phyloP scores from a whole-genome alignment of 2,329 filamentous ascomycete species.

The Colletotrichum neosansevieriae region DNA sequence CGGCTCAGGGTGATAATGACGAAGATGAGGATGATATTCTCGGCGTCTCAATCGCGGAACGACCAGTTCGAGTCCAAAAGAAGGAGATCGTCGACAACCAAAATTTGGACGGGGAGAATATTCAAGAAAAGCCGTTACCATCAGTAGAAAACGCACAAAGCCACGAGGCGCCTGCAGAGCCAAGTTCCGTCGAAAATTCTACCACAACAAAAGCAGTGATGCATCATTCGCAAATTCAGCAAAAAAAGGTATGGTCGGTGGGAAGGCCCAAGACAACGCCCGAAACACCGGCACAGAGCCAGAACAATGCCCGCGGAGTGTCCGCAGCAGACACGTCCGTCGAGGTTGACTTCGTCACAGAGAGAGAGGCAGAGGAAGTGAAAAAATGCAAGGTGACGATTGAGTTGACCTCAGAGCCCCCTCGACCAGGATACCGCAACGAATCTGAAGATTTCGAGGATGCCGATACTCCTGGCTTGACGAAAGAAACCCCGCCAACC shows the following conservation, averaged over 20 bases:
- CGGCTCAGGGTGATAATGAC: conserved; percentile 44
- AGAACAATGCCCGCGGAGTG: neutral
- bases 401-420: conserved; percentile 15
- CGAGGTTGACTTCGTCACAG: neutral
- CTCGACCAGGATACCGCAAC: conserved; percentile 11
- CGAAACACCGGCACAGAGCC: neutral
- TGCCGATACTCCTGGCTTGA: neutral
- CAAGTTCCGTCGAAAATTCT: no score
- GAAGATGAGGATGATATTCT: conserved; percentile 50
- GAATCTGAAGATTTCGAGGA: conserved; percentile 25
- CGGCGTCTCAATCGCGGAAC: conserved; percentile 19
- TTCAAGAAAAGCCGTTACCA: neutral
- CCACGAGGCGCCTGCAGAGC: no score
- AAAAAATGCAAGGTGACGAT: conserved; percentile 13
- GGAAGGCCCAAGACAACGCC: neutral
- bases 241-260: neutral
- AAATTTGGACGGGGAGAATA: neutral
- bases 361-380: neutral
- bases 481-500: neutral
- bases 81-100: neutral
- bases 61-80: neutral
- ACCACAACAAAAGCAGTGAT: no score
- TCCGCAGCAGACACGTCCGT: neutral
- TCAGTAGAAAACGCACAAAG: neutral
- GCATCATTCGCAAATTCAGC: neutral